Evolutionary conservation across 2,329 filamentous ascomycete species (phyloP), one percentile per base, ranked within the genome.

Genomic region (Tolypocladium nubicola): DNA sequence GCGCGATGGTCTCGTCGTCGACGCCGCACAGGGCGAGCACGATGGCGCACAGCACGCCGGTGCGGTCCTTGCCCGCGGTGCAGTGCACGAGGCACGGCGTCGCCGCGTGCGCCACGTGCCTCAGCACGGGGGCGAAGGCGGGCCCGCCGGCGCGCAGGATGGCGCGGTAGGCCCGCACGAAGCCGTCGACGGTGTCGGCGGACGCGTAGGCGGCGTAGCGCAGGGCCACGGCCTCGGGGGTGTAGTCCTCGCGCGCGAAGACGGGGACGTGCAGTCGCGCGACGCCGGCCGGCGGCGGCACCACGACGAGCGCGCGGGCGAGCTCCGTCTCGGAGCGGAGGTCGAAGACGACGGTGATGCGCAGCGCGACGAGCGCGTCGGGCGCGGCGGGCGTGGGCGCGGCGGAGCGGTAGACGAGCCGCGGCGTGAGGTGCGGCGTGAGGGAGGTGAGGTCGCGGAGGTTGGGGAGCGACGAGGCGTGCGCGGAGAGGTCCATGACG

Each of bases 51-150:
- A 90, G 72, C 5, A 91, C 78, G 2, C 88, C 88, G 0, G 88
- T 91, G 49, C 88, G 78, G 68, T 92, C 88, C 70, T 92, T 92
- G 14, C 88, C 88, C 0, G 86, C 87, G 0, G 87, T 88, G 69
- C 88, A 91, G 66, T 92, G 87, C 9, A 90, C 74, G 8, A 90
- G 73, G 11, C 87, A 70, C 9, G 85, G 82, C 1, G 72, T 61
- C 2, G 45, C 23, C 23, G 23, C 23, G 45, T 4, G 45, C n/a
- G 45, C 45, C 9, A 90, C 73, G 63, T 89, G 81, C 19, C 71
- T 67, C 43, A 90, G 75, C 50, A 81, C 74, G 1, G 69, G 73
- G 39, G 64, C 70, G 59, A 90, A 87, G 1, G 74, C 69, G 7
- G 68, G 67, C 0, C 78, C 76, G 0, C 76, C 85, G 30, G 76